Evolutionary conservation across 768 basidiomycete genomes (phyloP), one percentile per base, ranked within the genome.

Genomic region (Phlebiopsis gigantea): DNA sequence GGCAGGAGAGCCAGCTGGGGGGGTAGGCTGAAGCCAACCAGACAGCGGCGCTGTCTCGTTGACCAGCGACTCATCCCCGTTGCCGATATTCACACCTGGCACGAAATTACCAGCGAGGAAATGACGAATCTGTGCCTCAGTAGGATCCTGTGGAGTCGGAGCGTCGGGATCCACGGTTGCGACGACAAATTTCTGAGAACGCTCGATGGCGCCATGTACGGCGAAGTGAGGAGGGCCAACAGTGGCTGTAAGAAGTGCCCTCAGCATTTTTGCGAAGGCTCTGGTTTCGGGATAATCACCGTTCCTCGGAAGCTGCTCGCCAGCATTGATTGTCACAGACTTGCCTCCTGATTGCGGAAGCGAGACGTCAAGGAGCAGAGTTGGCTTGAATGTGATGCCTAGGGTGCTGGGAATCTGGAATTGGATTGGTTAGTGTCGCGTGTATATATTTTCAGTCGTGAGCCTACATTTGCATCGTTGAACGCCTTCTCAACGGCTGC

Each of bases 381-480:
- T 63, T 6, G 77, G 77, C 39, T 63, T 65, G 65, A 79, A 79
- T 17, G 69, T 67, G 42, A 72, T 65, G 22, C 75, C 60, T 30
- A 77, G 66, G 50, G 73, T 69, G 4, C 72, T 73, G n/a, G 77
- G 76, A 39, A 79, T 73, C 47, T 72, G 30, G n/a, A n/a, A n/a
- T 14, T 15, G 15, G 44, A 45, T 19, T 19, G 10, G 44, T 45
- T 19, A 45, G 44, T 5, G 14, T 26, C 14, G 21, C 25, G 24
- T 45, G 17, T n/a, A 45, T 5, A 19, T 19, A 19, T 4, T 39
- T 39, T 39, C 34, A 12, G 8, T n/a, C 3, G 34, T 17, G 12
- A 9, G 8, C 34, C 12, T 39, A 61, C 60, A 26, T 61, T 53
- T 2, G 60, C 60, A 21, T 48, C 41, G 8, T 56, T 43, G 49